Evolutionary conservation across 345 rosid genomes (phyloP).

Genomic region (Salix udensis): DNA sequence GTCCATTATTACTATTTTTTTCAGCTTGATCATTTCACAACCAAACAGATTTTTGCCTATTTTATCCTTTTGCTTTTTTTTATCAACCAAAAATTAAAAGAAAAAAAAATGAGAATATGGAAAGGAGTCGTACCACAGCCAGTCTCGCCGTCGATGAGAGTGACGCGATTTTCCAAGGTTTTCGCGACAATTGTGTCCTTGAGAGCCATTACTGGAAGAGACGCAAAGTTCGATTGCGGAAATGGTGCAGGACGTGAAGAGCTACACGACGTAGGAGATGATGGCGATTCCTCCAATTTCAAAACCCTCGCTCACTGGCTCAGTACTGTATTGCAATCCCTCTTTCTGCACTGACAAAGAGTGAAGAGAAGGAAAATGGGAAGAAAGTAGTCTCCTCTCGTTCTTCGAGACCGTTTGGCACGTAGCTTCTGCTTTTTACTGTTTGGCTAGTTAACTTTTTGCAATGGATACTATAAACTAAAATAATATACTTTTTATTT

Average conservation of each 20-base stretch:
- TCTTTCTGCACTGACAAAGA: too few relatives aligned
- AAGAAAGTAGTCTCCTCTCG: not conserved
- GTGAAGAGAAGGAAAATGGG: not conserved
- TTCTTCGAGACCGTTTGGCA: too few relatives aligned
- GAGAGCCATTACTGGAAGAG: conserved; percentile 68
- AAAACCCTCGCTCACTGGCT: not conserved
- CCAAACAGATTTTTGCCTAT: not conserved
- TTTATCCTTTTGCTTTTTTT: not conserved
- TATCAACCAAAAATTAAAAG: not conserved
- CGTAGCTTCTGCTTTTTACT: too few relatives aligned
- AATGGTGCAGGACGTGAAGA: conserved; percentile 43
- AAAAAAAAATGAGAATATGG: not conserved
- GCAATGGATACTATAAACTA: too few relatives aligned
- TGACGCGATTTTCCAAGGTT: conserved; percentile 81
- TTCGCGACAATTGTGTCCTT: conserved; percentile 69
- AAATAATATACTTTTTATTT: too few relatives aligned
- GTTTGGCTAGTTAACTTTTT: not conserved
- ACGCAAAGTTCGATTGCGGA: conserved; percentile 43
- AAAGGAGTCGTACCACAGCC: conserved; percentile 68
- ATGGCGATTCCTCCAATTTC: conserved; percentile 40
- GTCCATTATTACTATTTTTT: not conserved
- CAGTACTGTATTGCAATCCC: not conserved
- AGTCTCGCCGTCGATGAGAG: conserved; percentile 88
- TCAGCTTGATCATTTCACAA: not conserved
- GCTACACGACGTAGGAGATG: conserved; percentile 46